Evolutionary conservation across 805 yeast species (phyloP).

Genomic region (Ogataea zsoltii): DNA sequence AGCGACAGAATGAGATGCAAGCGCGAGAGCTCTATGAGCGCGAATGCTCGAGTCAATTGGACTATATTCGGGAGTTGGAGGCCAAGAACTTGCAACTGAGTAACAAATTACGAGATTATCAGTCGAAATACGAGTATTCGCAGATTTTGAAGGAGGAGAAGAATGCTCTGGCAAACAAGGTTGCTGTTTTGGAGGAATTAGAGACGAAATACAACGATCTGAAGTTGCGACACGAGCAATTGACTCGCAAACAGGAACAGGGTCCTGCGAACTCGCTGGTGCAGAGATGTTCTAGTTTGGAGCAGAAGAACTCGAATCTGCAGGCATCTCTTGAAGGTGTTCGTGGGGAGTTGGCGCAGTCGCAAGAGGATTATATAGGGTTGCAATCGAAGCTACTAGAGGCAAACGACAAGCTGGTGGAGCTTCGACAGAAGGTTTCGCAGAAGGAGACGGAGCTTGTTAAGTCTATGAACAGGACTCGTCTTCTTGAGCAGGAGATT

Average conservation of each 20-base stretch:
- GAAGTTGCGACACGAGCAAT: constrained; percentile 49
- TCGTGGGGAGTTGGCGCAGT: constrained; percentile 10
- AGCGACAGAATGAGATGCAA: constrained; percentile 25
- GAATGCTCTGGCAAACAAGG: constrained; percentile 38
- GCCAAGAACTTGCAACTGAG: constrained; percentile 53
- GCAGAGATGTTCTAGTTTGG: constrained; percentile 9
- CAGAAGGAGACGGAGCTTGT: constrained; percentile 13
- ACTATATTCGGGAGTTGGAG: constrained; percentile 49
- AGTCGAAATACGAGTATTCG: constrained; percentile 44
- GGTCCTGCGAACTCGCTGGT: constrained; percentile 6
- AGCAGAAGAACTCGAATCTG: constrained; percentile 2
- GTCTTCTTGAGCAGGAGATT: constrained; percentile 21
- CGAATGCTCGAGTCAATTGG: constrained; percentile 41
- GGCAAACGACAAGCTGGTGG: constrained; percentile 6
- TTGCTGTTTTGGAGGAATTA: constrained; percentile 40
- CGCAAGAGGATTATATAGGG: constrained; percentile 13
- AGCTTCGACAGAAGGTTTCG: constrained; percentile 4
- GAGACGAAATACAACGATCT: constrained; percentile 48
- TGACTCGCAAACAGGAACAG: constrained; percentile 45
- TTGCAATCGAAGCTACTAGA: constrained; percentile 16
- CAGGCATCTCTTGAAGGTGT: background rate
- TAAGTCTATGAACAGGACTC: constrained; percentile 18
- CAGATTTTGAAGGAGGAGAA: constrained; percentile 62
- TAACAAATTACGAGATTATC: constrained; percentile 50
- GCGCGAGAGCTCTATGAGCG: constrained; percentile 34